Conservation (phyloP, 2,329 filamentous ascomycete genomes). For the Phyllachora maydis region DNA sequence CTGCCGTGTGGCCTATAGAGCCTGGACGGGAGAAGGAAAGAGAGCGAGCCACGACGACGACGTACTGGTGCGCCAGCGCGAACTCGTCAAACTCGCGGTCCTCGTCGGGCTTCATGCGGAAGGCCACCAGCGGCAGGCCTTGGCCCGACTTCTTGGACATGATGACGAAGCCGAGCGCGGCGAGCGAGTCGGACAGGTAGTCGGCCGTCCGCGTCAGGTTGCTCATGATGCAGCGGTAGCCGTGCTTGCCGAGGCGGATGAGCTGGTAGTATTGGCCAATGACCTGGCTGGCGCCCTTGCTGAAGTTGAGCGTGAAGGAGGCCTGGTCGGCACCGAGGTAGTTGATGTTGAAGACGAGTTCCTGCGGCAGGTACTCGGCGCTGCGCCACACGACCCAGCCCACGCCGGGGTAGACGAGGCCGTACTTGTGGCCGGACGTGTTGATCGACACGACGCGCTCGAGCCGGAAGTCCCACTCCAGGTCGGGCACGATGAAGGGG, state of each 20-base stretch:
- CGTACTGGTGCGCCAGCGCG: constrained; percentile 59
- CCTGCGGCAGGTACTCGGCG: constrained; percentile 65
- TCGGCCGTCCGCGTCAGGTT: constrained; percentile 83
- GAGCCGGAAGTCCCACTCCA: constrained; percentile 84
- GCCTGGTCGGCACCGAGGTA: constrained; percentile 91
- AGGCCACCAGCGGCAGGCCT: constrained; percentile 78
- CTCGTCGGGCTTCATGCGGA: constrained; percentile 46
- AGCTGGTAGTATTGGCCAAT: constrained; percentile 97
- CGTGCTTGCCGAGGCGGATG: constrained; percentile 81
- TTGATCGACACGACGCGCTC: constrained; percentile 87
- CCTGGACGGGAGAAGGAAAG: too few species aligned
- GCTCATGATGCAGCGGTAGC: constrained; percentile 82
- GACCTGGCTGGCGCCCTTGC: constrained; percentile 82
- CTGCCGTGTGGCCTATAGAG: too few species aligned
- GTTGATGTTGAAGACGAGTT: constrained; percentile 98
- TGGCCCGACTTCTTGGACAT: constrained; percentile 62
- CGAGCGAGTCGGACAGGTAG: constrained; percentile 57
- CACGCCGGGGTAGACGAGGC: constrained; percentile 67
- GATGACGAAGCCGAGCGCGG: constrained; percentile 64
- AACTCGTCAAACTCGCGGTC: constrained; percentile 54
- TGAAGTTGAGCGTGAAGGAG: constrained; percentile 95
- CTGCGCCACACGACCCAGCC: constrained; percentile 86
- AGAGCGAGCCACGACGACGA: too few species aligned
- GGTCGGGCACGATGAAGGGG: constrained; percentile 66
- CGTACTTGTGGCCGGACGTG: constrained; percentile 75